Evolutionary conservation across 108 stramenopile genomes (phyloP), one percentile per base, ranked within the genome.

Genomic region (Epithemia pelagica): DNA sequence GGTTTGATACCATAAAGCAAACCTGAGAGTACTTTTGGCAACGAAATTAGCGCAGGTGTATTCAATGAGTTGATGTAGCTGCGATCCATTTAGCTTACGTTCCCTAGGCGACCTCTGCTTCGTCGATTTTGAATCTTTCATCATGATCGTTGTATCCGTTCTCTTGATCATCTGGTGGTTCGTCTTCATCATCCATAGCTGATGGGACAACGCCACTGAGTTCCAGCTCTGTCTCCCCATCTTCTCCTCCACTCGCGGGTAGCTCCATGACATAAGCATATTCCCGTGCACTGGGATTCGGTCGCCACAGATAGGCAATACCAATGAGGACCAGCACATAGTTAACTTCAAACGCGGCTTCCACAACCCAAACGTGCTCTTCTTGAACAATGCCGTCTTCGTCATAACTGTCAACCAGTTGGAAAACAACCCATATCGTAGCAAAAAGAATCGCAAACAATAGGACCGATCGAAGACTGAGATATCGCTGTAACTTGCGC

Each of bases 251-350:
- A 29, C 75, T 52, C 18, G 84, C 57, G 2, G 88, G 75, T 1
- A 94, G 78, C 67, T 94, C 87, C 92, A 94, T 94, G 27, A 90
- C 92, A 70, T 78, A 94, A 2, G 92, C 92, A 64, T 85, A 90
- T 54, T 91, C 86, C 61, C 89, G 89, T 0, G 92, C 92, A 62
- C 75, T 87, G 19, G 82, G 70, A 56, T 85, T 84, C 8, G 92
- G 92, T 61, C 82, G 74, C 89, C 92, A 94, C 33, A 94, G 62
- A 67, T 74, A 67, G 15, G 92, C 84, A 8, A 94, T 75, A 19
- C 75, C 78, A 22, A 84, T 59, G 59, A 94, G 76, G 27, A 89
- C 82, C 37, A 83, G 77, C 2, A 87, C 70, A 71, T 94, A 94
- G 69, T 91, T 94, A 15, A 94, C 27, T 63, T 91, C 88, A 78